Evolutionary conservation across 176 grass and related monocot genomes (phyloP), one percentile per base, ranked within the genome.

Genomic region (Musa troglodytarum): DNA sequence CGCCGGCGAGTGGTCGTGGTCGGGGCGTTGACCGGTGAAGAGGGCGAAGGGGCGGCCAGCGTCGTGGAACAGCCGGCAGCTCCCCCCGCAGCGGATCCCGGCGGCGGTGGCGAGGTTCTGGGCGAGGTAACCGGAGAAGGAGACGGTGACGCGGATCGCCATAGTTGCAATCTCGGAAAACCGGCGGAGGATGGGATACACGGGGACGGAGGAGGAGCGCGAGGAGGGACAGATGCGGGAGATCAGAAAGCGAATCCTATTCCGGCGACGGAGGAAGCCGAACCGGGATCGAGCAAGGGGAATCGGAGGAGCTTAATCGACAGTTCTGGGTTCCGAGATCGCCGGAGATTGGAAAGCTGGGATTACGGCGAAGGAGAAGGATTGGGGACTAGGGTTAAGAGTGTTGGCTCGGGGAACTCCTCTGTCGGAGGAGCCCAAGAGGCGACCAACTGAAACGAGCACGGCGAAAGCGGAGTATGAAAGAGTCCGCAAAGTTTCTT

Each of bases 131-230:
- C 88, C 88, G 61, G 90, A 99, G 81, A 91, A 91, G 69, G 88
- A 91, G 52, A 94, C 26, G 49, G 90, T 99, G 51, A 92, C 85
- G 66, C 95, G 90, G 71, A 99, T 99, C 84, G 95, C 95, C 95
- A 99, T 99, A 51, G 75, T 68, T 53, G 90, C 4, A 51, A 94
- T 67, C 63, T 73, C 72, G 24, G 65, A 74, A 50, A 80, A 67
- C 55, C 73, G 52, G 81, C 85, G 80, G 20, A 84, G 63, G 24
- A 76, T 11, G 8, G 68, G 34, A 70, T 70, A 70, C 68, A 70
- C 49, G 14, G 43, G 68, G 17, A 2, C 68, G 68, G 68, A 51
- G 34, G 49, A 50, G 3, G 49, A 50, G 3, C 68, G 68, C 43
- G 14, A 17, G 68, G 9, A 51, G 68, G 34, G 11, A 16, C 1